Conservation (phyloP, 148 eudicot species). For the Rhododendron williamsianum region DNA sequence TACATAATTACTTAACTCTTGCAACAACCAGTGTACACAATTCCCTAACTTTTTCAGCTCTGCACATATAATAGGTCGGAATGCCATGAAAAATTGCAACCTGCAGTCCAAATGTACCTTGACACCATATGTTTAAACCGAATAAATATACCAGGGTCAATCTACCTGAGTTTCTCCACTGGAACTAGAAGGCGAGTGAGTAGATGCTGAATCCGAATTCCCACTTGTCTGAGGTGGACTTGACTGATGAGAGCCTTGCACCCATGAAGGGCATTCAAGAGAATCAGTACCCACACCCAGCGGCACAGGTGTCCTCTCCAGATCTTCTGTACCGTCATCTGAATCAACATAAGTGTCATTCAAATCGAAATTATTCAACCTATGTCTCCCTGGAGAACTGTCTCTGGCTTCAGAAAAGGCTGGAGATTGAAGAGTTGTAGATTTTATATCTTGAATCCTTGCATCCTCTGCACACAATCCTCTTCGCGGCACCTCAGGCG, state of each 20-base stretch:
- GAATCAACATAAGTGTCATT: conserved; percentile 4
- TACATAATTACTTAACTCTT: background rate
- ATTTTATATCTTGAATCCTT: background rate
- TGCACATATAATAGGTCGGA: background rate
- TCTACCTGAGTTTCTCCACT: conserved; percentile 12
- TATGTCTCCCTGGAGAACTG: conserved; percentile 4
- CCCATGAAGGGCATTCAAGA: conserved; percentile 12
- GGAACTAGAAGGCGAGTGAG: conserved; percentile 6
- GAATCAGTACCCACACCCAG: background rate
- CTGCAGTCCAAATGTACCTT: background rate
- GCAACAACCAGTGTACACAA: background rate
- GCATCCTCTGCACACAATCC: background rate
- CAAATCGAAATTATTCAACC: conserved; percentile 6
- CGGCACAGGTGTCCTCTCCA: conserved; percentile 3
- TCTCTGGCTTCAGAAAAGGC: conserved; percentile 20
- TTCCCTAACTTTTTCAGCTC: background rate
- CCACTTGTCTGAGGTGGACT: conserved; percentile 13
- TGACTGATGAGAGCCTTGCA: conserved; percentile 9
- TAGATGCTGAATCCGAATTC: conserved; percentile 9
- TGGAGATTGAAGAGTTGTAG: conserved; percentile 17
- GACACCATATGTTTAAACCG: background rate
- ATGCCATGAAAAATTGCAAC: background rate
- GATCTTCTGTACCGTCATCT: background rate
- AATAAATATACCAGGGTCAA: background rate
- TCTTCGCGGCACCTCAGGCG: conserved; percentile 1